phyloP scores from a whole-genome alignment of 305 asterid species.

The Fraxinus dipetala region DNA sequence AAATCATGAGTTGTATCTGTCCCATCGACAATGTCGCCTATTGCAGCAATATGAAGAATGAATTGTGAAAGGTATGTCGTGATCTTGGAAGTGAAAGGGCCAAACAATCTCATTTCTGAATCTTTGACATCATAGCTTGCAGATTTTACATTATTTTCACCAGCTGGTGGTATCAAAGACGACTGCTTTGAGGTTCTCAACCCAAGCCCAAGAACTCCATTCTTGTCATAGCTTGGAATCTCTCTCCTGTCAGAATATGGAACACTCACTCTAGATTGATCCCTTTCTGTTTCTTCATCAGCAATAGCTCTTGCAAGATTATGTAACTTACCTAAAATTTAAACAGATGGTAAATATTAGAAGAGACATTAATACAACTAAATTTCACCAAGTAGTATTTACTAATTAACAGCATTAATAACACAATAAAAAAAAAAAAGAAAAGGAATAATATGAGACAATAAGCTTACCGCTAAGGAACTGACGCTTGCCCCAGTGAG shows the following conservation, averaged over 20 bases:
- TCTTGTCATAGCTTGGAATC: conserved; percentile 49
- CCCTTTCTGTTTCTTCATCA: conserved; percentile 88
- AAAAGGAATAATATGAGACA: conserved; percentile 22
- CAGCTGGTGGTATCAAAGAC: conserved; percentile 43
- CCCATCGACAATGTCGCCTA: conserved; percentile 99
- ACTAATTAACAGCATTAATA: conserved; percentile 13
- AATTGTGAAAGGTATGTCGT: conserved; percentile 93
- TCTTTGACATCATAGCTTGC: conserved; percentile 74
- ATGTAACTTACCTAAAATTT: conserved; percentile 81
- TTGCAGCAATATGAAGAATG: conserved; percentile 94
- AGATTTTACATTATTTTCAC: conserved; percentile 54
- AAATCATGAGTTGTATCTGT: conserved; percentile 98
- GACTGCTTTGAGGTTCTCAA: conserved; percentile 61
- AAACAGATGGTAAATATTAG: conserved; percentile 19
- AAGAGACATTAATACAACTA: conserved; percentile 21
- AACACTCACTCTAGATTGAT: conserved; percentile 53
- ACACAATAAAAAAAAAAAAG: conserved; percentile 13
- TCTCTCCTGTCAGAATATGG: conserved; percentile 61
- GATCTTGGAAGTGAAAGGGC: conserved; percentile 71
- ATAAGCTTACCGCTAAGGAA: conserved; percentile 77
- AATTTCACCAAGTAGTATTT: conserved; percentile 10
- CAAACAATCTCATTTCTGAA: conserved; percentile 70
- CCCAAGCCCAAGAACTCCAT: conserved; percentile 87
- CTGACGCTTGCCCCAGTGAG: conserved; percentile 94
- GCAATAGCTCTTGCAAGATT: conserved; percentile 97